Conservation (phyloP, 805 yeast species). For the Nakazawaea laoshanensis region DNA sequence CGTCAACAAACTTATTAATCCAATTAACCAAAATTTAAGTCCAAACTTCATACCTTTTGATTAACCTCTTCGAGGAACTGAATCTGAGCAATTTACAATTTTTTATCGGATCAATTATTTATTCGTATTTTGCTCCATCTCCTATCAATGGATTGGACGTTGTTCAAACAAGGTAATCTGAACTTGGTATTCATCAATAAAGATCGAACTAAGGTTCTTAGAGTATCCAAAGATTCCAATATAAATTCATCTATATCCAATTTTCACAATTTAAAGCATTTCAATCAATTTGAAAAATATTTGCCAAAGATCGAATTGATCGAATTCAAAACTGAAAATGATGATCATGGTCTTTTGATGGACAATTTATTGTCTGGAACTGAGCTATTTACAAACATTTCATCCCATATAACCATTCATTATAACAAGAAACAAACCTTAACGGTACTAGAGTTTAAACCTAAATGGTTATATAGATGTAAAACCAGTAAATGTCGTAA, state of each 20-base stretch:
- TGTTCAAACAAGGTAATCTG: conserved; percentile 7
- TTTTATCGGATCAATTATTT: no score
- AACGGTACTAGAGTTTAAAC: conserved; percentile 34
- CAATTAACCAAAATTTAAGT: no score
- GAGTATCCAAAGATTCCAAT: conserved; percentile 2
- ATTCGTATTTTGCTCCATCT: no score
- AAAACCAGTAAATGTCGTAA: conserved; percentile 32
- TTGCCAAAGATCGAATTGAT: conserved; percentile 1
- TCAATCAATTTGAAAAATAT: background rate
- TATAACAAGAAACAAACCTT: background rate
- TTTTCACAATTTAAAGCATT: conserved; percentile 1
- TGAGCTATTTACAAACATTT: conserved; percentile 5
- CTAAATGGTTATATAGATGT: conserved; percentile 42
- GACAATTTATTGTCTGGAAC: conserved; percentile 9
- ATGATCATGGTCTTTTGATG: conserved; percentile 3
- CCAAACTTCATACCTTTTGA: no score
- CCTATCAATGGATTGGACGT: conserved; percentile 5
- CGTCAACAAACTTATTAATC: no score
- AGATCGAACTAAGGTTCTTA: background rate
- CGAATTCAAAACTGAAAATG: background rate
- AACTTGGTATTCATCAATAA: conserved; percentile 5
- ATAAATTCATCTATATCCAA: background rate
- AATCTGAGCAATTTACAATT: no score
- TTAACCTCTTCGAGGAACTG: no score
- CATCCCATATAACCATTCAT: conserved; percentile 2